These are phyloP conservation scores for Rhodotorula mucilaginosa DNA, from an alignment of 1,284 basidiomycete genomes.

Conservation along the genomic window DNA sequence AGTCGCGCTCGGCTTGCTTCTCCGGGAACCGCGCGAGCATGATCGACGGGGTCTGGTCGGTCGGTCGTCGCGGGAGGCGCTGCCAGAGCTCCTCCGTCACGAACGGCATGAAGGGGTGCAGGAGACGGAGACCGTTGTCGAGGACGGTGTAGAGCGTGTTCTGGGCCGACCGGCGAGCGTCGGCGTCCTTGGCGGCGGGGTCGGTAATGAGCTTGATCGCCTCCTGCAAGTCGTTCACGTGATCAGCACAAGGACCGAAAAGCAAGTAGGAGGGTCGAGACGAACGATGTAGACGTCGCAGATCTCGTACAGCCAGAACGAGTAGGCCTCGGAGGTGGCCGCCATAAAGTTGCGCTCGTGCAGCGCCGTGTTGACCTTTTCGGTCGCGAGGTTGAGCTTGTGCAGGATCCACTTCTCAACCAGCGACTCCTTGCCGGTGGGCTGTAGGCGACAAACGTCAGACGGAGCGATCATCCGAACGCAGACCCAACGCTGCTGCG, in stretches of 20 bases:
- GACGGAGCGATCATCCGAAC: neutral
- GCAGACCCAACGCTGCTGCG: constrained; percentile 27
- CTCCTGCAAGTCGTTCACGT: constrained; percentile 5
- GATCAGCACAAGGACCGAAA: neutral
- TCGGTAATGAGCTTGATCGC: constrained; percentile 38
- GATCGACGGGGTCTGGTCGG: constrained; percentile 79
- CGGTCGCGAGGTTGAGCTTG: constrained; percentile 80
- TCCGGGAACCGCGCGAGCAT: constrained; percentile 84
- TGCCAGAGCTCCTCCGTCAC: constrained; percentile 99
- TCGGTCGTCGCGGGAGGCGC: constrained; percentile 77
- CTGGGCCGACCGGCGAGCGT: constrained; percentile 75
- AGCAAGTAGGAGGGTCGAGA: constrained; percentile 54
- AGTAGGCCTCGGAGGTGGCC: constrained; percentile 79
- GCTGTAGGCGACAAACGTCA: constrained; percentile 54
- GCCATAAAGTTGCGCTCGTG: constrained; percentile 86
- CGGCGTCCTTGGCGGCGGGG: constrained; percentile 66
- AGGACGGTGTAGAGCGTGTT: constrained; percentile 95
- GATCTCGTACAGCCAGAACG: constrained; percentile 97
- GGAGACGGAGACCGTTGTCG: constrained; percentile 80
- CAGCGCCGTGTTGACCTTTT: constrained; percentile 72
- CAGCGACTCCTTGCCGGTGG: constrained; percentile 81
- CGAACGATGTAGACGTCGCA: constrained; percentile 89
- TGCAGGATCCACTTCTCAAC: constrained; percentile 96
- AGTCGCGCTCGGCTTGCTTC: constrained; percentile 62
- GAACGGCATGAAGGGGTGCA: constrained; percentile 99